Conservation (phyloP, 208 protist genomes). For the Leptomonas seymouri region DNA sequence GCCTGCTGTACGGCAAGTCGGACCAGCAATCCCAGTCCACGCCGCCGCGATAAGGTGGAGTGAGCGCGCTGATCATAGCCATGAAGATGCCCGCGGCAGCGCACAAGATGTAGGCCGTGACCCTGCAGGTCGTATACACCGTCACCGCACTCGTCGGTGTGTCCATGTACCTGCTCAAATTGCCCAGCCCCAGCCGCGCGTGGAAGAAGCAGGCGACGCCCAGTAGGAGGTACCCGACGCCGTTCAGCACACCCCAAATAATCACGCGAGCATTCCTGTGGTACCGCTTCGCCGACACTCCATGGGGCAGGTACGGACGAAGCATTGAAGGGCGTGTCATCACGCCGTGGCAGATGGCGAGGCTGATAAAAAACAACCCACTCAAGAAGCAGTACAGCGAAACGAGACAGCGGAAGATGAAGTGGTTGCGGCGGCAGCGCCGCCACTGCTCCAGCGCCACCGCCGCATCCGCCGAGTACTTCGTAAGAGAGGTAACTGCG, state of each 20-base stretch:
- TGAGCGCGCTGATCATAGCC: conserved; percentile 39
- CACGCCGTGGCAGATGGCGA: conserved; percentile 41
- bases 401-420: conserved; percentile 16
- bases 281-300: conserved; percentile 6
- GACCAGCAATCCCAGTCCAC: conserved; percentile 40
- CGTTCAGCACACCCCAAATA: conserved; percentile 39
- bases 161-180: conserved; percentile 22
- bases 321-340: conserved; percentile 13
- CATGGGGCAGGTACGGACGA: conserved; percentile 21
- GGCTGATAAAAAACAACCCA: conserved; percentile 27
- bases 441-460: conserved; percentile 24
- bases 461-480: conserved; percentile 25
- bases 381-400: conserved; percentile 19
- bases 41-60: conserved; percentile 29
- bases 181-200: conserved; percentile 21
- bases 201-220: conserved; percentile 22
- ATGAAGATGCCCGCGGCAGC: conserved; percentile 37
- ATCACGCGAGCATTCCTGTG: conserved; percentile 33
- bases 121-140: conserved; percentile 7
- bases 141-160: conserved; percentile 5
- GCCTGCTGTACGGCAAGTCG: conserved; percentile 28
- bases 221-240: conserved; percentile 22
- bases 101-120: conserved; percentile 15
- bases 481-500: conserved; percentile 34
- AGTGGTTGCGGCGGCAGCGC: conserved; percentile 15